Base-by-base conservation (phyloP, 352 stramenopile species). In the Phytophthora europaea region DNA sequence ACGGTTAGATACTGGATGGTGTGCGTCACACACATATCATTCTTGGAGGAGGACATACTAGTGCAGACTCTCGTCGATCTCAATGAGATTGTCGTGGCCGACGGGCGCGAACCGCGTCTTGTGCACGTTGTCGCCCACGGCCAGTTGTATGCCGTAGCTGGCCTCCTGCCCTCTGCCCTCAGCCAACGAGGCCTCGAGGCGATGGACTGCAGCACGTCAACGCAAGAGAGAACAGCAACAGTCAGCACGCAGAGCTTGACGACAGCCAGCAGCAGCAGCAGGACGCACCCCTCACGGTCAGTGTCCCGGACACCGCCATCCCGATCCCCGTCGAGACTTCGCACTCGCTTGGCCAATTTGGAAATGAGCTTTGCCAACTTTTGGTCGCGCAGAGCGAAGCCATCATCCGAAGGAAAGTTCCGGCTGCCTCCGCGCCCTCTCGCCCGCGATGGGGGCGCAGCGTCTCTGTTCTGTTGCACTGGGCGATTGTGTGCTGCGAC, bases 281-380 rank as follows among this genome's bases (percentile, higher is more conserved):
- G 43, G 6, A 47, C 80, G 65, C 61, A 88, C 78, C 80, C 38
- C 52, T 76, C 23, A 85, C 77, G 55, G 78, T 59, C 28, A 88
- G 73, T 78, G 78, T 84, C 61, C 76, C 78, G 13, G 80, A 82
- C 70, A 82, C 73, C 45, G 62, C 70, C 80, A 85, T 88, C 66
- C 61, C 71, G 65, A 58, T 72, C 71, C 60, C 53, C 61, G 23
- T 53, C 60, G 51, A 55, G 76, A 80, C 71, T 76, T 80, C 38
- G 43, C 67, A 61, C 65, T 72, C 64, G 58, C 65, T 20, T 56
- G 59, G 63, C 75, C 70, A 82, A 84, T 76, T 80, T 20, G 74
- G 61, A 81, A 87, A 84, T 87, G 80, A 81, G 15, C 20, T 50
- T 6, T 7, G 6, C 15, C 43, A 43, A 64, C 22, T 2, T 28